Conservation (phyloP, 768 basidiomycete genomes). For the Inosperma sp. region DNA sequence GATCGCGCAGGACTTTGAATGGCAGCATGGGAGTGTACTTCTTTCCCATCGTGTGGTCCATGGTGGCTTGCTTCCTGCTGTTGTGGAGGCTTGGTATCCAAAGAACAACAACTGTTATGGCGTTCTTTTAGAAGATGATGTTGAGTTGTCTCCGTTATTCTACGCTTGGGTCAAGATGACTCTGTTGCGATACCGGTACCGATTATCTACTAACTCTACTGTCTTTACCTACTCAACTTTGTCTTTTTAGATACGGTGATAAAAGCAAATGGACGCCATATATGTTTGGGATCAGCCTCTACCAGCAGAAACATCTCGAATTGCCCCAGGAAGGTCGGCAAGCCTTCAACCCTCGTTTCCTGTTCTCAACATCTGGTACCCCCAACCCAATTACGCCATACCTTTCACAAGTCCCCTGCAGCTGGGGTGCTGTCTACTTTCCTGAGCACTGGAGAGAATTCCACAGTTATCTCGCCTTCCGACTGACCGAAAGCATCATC, state of each 20-base stretch:
- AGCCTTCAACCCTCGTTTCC: slow-evolving; percentile 57
- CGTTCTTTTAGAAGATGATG: slow-evolving; percentile 78
- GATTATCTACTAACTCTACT: not conserved
- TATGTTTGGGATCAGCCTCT: slow-evolving; percentile 79
- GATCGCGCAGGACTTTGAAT: slow-evolving; percentile 46
- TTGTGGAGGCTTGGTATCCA: slow-evolving; percentile 91
- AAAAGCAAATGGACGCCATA: slow-evolving; percentile 35
- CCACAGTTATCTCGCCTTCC: slow-evolving; percentile 67
- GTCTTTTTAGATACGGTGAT: slow-evolving; percentile 49
- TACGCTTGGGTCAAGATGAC: slow-evolving; percentile 84
- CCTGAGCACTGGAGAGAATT: slow-evolving; percentile 87
- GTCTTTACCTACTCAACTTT: not conserved
- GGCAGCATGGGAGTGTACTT: slow-evolving; percentile 57
- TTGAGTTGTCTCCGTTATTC: slow-evolving; percentile 79
- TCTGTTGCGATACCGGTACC: slow-evolving; percentile 69
- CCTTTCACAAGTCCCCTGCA: slow-evolving; percentile 83
- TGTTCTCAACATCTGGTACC: slow-evolving; percentile 46
- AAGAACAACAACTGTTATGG: slow-evolving; percentile 68
- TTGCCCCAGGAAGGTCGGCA: slow-evolving; percentile 62
- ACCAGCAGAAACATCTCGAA: slow-evolving; percentile 82
- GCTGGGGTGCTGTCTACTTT: slow-evolving; percentile 91
- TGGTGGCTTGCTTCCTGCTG: slow-evolving; percentile 74
- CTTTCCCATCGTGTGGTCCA: slow-evolving; percentile 72
- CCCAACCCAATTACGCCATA: slow-evolving; percentile 57
- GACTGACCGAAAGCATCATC: slow-evolving; percentile 51